Evolutionary conservation across 306 rosid genomes (phyloP), one percentile per base, ranked within the genome.

Genomic region (Glycine latifolia): DNA sequence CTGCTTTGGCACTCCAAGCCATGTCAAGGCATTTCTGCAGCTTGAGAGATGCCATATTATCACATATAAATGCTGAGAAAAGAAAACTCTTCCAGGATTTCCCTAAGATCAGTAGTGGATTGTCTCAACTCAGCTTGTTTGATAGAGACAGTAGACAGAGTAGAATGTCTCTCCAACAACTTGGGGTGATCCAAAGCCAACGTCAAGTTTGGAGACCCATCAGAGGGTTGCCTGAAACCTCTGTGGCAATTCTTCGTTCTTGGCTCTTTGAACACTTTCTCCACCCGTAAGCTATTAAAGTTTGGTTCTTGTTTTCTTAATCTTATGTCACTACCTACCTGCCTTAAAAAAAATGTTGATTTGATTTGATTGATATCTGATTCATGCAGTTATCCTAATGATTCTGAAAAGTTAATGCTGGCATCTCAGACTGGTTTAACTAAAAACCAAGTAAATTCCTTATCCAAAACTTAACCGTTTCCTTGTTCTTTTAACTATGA

Each of bases 261-360:
- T 93, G 97, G 97, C 91, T 93, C 37, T 93, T 93, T 35, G 97
- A 93, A 77, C 97, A 91, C 87, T 93, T 93, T 75, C 97, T 93
- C 79, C 97, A 93, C 79, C 97, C 97, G 97, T 93, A 90, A 90
- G 91, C 43, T 52, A 68, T 74, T 53, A 0, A 26, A 26, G 31
- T 26, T 26, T 26, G 31, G 31, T 26, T 26, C 31, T 62, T 54
- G 46, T 14, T 70, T 65, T 50, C 61, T 65, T 77, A 16, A 4
- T 69, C 20, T 67, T 37, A 14, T 52, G n/a, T 63, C 43, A 53
- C 76, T 62, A 71, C 33, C 9, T 48, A 0, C 67, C 67, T 47
- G 2, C 52, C 12, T 48, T n/a, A 4, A 16, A 16, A 16, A 72
- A 69, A 13, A 41, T 56, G 31, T 26, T 26, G 73, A 26, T 26